Evolutionary conservation across 2,329 filamentous ascomycete species (phyloP).

Genomic region (Penicillium hordei): DNA sequence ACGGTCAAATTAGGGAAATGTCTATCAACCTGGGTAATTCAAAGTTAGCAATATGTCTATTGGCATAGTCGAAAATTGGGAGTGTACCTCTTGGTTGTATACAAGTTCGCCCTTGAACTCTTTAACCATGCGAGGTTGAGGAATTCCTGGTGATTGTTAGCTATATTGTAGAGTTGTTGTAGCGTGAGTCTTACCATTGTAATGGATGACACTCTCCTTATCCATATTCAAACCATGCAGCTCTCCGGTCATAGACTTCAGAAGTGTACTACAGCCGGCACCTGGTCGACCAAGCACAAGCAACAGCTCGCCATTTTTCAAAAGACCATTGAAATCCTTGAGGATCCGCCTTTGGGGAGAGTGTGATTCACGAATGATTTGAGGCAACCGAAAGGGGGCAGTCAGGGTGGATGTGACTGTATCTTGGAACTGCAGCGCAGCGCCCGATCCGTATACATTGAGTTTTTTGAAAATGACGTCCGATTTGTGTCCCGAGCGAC

Average conservation of each 20-base stretch:
- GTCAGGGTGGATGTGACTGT: slow-evolving; percentile 23
- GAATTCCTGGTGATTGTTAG: slow-evolving; percentile 17
- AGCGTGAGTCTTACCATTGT: slow-evolving; percentile 58
- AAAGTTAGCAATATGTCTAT: background rate
- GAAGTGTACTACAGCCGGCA: slow-evolving; percentile 68
- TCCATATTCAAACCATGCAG: slow-evolving; percentile 74
- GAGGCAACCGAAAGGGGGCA: slow-evolving; percentile 20
- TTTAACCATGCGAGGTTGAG: slow-evolving; percentile 32
- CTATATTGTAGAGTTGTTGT: background rate
- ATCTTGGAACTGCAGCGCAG: slow-evolving; percentile 27
- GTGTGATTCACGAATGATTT: slow-evolving; percentile 15
- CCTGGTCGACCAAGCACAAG: slow-evolving; percentile 51
- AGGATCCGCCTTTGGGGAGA: slow-evolving; percentile 51
- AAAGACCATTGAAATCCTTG: slow-evolving; percentile 58
- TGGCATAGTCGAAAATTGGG: background rate
- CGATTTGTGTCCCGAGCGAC: slow-evolving; percentile 10
- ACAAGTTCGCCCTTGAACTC: slow-evolving; percentile 41
- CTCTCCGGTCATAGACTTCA: slow-evolving; percentile 80
- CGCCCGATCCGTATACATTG: slow-evolving; percentile 28
- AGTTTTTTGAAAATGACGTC: slow-evolving; percentile 27
- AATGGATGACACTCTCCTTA: slow-evolving; percentile 70
- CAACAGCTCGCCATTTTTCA: slow-evolving; percentile 54
- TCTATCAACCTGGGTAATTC: slow-evolving; percentile 68
- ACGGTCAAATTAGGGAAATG: slow-evolving; percentile 66
- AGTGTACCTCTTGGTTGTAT: slow-evolving; percentile 47